Base-by-base conservation (phyloP, 1,284 basidiomycete species). In the Rhodotorula sp. region DNA sequence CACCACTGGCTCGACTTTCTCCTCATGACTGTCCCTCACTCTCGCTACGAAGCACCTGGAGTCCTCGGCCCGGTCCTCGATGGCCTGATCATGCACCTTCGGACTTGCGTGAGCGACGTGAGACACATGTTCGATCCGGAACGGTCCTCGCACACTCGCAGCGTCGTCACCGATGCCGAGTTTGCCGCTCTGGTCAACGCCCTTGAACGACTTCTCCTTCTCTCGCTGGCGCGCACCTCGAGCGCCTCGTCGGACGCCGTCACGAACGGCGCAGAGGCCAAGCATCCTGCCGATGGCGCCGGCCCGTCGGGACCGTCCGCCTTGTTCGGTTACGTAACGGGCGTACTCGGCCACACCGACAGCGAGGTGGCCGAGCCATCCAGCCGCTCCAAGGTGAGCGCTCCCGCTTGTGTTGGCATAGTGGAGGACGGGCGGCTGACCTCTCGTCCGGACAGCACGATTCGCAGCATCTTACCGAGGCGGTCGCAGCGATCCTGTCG, bases 1-100 rank as follows among this genome's bases (percentile, higher is more conserved):
- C 93, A 95, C 78, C 92, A 97, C 79, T 99, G 95, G 95, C 85
- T 97, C 31, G 95, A 98, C 80, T 98, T 99, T 79, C 85, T 97
- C 68, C 85, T 97, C 65, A 92, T 92, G 89, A 91, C 92, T 0
- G 83, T 95, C 14, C 89, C 92, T 0, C 89, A 91, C 76, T 91
- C 92, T 78, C 90, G 91, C 70, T 87, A 88, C 57, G 83, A 86
- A 31, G 82, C 92, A 12, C 86, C 87, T 56, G 82, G 84, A 21
- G 85, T 90, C 54, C 84, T 97, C n/a, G 84, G 87, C 21, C 89
- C 92, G 1, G 83, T 99, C 31, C 89, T 87, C 72, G 92, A 93
- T 72, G 90, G 90, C 76, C 80, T 97, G 62, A 91, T 91, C 79
- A 84, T 86, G 50, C 90, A 94, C 72, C 81, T 95, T n/a, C 84